Conservation (phyloP, 2,329 filamentous ascomycete species). For the Fusarium dimerum region DNA sequence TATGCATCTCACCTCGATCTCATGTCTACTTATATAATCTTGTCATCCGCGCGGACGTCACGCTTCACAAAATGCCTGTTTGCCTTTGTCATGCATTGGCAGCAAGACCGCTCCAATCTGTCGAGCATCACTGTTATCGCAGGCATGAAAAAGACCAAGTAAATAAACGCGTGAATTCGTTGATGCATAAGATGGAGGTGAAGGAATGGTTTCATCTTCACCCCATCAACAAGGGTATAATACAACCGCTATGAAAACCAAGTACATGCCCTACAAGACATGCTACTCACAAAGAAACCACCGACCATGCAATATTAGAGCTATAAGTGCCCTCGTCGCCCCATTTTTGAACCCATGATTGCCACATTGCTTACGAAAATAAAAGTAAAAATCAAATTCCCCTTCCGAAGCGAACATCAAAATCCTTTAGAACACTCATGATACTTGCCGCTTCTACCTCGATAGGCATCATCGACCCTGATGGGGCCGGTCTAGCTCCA, state of each 20-base stretch:
- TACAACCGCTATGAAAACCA: conserved; percentile 27
- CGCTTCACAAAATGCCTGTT: background rate
- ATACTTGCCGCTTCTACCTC: conserved; percentile 83
- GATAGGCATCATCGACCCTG: conserved; percentile 57
- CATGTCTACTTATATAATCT: background rate
- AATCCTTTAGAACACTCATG: conserved; percentile 81
- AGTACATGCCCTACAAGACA: conserved; percentile 24
- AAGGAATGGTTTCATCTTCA: conserved; percentile 20
- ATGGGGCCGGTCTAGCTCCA: conserved; percentile 29
- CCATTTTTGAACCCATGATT: conserved; percentile 12
- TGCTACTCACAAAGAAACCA: conserved; percentile 3
- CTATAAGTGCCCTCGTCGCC: conserved; percentile 6
- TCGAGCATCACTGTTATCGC: conserved; percentile 3
- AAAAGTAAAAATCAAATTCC: conserved; percentile 33
- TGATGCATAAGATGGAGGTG: conserved; percentile 23
- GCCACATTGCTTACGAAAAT: too few species aligned
- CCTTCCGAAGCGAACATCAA: conserved; percentile 71
- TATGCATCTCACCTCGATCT: background rate
- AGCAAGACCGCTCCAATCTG: background rate
- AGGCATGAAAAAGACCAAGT: conserved; percentile 4
- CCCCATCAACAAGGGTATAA: conserved; percentile 31
- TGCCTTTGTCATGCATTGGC: background rate
- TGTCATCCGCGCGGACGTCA: background rate
- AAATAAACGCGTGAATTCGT: conserved; percentile 28
- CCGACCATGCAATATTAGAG: conserved; percentile 7